Percentiles rank a stretch among this genome's conserved stretches.
Conservation (phyloP, 106 monocot species). For the Dendrobium nobile region DNA sequence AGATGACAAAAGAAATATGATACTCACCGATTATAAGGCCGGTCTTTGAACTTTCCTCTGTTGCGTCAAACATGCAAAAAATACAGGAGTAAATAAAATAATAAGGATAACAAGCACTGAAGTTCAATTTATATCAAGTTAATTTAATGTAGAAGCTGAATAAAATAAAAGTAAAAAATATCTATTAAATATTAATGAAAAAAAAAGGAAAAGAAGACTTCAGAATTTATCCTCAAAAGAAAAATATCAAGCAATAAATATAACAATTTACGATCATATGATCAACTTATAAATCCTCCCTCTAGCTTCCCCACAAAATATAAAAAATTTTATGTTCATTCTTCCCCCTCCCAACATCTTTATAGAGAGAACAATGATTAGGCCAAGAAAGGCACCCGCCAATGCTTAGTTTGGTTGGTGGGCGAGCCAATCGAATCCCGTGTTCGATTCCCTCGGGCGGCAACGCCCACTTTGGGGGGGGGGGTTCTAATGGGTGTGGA, state of each 20-base stretch:
- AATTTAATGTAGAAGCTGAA: background rate
- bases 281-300: background rate
- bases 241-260: background rate
- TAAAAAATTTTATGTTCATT: too few relatives aligned
- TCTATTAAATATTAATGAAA: background rate
- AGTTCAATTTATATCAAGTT: background rate
- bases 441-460: too few relatives aligned
- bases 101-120: background rate
- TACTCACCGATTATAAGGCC: conserved; percentile 8
- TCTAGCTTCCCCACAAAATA: background rate
- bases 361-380: background rate
- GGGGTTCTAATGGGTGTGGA: too few relatives aligned
- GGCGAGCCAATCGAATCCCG: too few relatives aligned
- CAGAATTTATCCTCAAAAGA: background rate
- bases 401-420: too few relatives aligned
- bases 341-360: background rate
- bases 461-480: too few relatives aligned
- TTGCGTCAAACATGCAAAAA: background rate
- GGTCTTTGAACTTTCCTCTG: conserved; percentile 1
- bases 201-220: background rate
- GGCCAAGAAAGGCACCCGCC: background rate
- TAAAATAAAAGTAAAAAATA: background rate
- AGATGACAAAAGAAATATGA: conserved; percentile 1
- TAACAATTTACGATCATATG: background rate
- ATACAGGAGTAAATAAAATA: background rate